phyloP scores from a whole-genome alignment of 371 early-diverging fungal genomes.

The Syncephalastrum monosporum region DNA sequence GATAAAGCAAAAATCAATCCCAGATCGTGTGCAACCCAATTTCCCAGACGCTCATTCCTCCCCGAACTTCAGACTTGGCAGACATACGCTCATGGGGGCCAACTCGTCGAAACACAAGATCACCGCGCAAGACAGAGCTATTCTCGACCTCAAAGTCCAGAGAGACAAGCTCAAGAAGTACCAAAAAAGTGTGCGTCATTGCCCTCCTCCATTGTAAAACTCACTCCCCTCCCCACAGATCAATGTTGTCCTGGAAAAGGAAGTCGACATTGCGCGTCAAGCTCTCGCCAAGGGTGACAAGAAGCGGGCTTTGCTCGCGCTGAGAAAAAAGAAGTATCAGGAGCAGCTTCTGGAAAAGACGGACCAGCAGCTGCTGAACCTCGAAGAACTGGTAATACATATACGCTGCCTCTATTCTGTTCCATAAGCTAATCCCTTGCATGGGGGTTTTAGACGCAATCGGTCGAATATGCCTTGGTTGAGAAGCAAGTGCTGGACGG shows the following conservation, averaged over 20 bases:
- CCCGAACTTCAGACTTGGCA: no score
- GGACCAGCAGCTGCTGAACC: conserved; percentile 80
- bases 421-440: no score
- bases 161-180: conserved; percentile 91
- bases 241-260: conserved; percentile 61
- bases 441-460: conserved; percentile 53
- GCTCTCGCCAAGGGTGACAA: conserved; percentile 74
- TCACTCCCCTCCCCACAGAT: conserved; percentile 40
- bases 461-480: conserved; percentile 90
- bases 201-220: background rate
- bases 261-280: conserved; percentile 62
- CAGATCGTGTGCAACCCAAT: conserved; percentile 6
- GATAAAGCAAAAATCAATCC: conserved; percentile 6
- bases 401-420: background rate
- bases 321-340: conserved; percentile 95
- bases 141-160: conserved; percentile 93
- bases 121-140: conserved; percentile 86
- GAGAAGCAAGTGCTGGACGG: conserved; percentile 88
- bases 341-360: conserved; percentile 82
- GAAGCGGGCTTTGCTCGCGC: conserved; percentile 80
- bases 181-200: conserved; percentile 56
- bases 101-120: conserved; percentile 57
- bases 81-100: conserved; percentile 46
- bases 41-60: no score
- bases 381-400: conserved; percentile 79